Conservation (phyloP, 2,329 filamentous ascomycete genomes). For the Keithomyces neogunnii region DNA sequence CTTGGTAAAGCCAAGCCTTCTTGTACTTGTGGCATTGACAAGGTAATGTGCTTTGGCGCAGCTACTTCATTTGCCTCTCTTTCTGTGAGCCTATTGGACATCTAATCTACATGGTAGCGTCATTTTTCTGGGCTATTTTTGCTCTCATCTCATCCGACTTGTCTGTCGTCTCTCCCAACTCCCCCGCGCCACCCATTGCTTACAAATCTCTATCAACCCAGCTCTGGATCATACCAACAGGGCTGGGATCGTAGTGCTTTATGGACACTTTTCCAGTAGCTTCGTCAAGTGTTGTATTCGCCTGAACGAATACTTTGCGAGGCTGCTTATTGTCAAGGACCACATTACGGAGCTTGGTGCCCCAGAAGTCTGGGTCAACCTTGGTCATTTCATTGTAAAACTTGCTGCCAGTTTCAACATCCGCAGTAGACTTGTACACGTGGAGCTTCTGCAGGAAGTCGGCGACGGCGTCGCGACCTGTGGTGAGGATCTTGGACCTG, state of each 20-base stretch:
- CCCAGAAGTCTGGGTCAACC: constrained; percentile 78
- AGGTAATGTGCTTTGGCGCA: not conserved
- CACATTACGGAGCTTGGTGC: constrained; percentile 65
- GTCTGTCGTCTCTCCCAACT: not conserved
- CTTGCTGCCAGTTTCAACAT: constrained; percentile 65
- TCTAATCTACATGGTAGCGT: constrained; percentile 2
- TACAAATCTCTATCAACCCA: constrained; percentile 56
- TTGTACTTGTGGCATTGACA: no score
- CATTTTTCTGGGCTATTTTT: not conserved
- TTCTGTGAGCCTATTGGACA: not conserved
- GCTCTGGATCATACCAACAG: constrained; percentile 76
- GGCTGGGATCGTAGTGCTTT: constrained; percentile 77
- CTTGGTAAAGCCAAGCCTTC: no score
- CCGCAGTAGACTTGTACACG: constrained; percentile 84
- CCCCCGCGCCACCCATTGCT: constrained; percentile 4
- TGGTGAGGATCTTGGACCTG: constrained; percentile 74
- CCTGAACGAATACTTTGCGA: constrained; percentile 89
- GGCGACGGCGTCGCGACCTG: constrained; percentile 77
- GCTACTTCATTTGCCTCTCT: constrained; percentile 9
- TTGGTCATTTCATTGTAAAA: constrained; percentile 79
- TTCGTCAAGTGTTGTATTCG: constrained; percentile 70
- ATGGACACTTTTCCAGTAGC: constrained; percentile 62
- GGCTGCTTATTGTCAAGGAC: constrained; percentile 72
- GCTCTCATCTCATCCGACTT: no score
- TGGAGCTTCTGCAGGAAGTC: constrained; percentile 86